Percentiles rank a stretch among this genome's conserved stretches.
These are phyloP conservation scores for Fusarium fujikuroi DNA, from an alignment of 2,329 filamentous ascomycete species.

Conservation along the genomic window DNA sequence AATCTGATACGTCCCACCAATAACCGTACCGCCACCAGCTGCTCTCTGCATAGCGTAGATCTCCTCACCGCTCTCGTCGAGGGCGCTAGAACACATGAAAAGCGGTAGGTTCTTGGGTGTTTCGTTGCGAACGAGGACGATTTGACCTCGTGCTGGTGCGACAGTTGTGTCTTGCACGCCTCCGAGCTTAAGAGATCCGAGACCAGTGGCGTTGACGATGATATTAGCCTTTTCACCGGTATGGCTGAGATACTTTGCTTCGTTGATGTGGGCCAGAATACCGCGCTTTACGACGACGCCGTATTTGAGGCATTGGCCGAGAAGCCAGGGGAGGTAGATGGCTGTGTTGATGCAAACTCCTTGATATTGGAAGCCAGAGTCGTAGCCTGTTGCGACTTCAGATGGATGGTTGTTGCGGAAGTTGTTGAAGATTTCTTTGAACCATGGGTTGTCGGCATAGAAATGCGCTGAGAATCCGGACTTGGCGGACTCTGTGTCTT, in stretches of 20 bases:
- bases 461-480: conserved; percentile 15
- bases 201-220: conserved; percentile 86
- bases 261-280: conserved; percentile 73
- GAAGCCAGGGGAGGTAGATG: conserved; percentile 86
- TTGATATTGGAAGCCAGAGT: conserved; percentile 79
- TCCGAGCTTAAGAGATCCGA: conserved; percentile 78
- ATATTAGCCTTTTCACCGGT: conserved; percentile 69
- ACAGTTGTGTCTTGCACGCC: conserved; percentile 82
- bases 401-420: conserved; percentile 69
- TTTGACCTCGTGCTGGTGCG: conserved; percentile 82
- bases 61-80: conserved; percentile 77
- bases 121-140: conserved; percentile 80
- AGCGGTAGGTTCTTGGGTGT: conserved; percentile 70
- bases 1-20: conserved; percentile 85
- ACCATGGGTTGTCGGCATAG: conserved; percentile 74
- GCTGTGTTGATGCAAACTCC: conserved; percentile 93
- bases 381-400: conserved; percentile 71
- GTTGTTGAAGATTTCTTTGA: conserved; percentile 75
- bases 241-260: conserved; percentile 66
- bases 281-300: conserved; percentile 76
- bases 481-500: conserved; percentile 65
- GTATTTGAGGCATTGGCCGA: conserved; percentile 79
- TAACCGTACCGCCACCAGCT: conserved; percentile 78
- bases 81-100: conserved; percentile 75
- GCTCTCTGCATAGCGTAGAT: conserved; percentile 87